Evolutionary conservation across 78 protist species (phyloP).

Genomic region (Dictyostelium firmibasis): DNA sequence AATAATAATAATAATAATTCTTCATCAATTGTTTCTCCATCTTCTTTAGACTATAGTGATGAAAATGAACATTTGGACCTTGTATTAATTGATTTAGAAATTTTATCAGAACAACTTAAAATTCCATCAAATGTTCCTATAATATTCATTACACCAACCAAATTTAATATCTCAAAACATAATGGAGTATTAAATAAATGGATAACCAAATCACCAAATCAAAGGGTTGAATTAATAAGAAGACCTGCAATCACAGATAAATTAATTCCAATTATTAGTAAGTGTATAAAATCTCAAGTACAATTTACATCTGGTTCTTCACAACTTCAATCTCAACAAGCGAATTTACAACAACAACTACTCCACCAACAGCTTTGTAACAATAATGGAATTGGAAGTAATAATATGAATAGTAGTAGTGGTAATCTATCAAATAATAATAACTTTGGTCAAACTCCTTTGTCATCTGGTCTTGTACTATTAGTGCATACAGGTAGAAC

Average conservation of each 20-base stretch:
- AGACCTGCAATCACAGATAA: slow-evolving; percentile 65
- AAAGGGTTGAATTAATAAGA: slow-evolving; percentile 23
- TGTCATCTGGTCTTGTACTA: background rate
- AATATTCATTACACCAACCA: slow-evolving; percentile 51
- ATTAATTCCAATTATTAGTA: slow-evolving; percentile 32
- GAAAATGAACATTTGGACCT: slow-evolving; percentile 20
- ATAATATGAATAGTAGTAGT: background rate
- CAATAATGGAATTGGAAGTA: background rate
- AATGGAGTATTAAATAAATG: background rate
- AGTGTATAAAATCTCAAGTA: background rate
- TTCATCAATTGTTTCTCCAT: background rate
- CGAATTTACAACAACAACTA: slow-evolving; percentile 2
- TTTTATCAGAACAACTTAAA: background rate
- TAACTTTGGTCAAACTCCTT: background rate
- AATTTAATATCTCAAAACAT: slow-evolving; percentile 55
- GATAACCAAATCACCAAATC: background rate
- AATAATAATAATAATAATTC: background rate
- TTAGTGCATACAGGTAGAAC: slow-evolving; percentile 2
- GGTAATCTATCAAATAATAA: background rate
- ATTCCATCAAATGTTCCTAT: slow-evolving; percentile 7
- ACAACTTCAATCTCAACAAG: background rate
- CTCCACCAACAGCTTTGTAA: background rate
- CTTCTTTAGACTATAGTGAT: background rate
- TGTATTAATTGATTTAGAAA: slow-evolving; percentile 36
- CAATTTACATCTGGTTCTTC: slow-evolving; percentile 17